These are phyloP conservation scores for Fusarium dlaminii DNA, from an alignment of 2,329 filamentous ascomycete species.

Conservation along the genomic window DNA sequence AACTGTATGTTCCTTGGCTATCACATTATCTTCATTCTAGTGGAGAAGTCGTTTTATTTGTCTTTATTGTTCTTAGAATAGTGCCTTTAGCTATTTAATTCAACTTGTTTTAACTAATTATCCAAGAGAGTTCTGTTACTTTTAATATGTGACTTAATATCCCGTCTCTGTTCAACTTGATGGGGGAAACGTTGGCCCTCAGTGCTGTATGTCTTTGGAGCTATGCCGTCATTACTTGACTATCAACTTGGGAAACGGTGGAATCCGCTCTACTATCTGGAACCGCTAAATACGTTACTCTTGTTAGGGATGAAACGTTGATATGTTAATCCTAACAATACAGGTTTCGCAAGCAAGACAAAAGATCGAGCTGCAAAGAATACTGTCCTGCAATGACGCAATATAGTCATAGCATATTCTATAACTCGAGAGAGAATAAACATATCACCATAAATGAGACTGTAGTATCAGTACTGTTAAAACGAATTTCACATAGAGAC, in stretches of 20 bases:
- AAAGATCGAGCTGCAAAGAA: rapidly evolving
- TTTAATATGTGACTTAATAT: rapidly evolving
- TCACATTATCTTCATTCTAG: background rate
- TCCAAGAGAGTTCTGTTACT: rapidly evolving
- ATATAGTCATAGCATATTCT: rapidly evolving
- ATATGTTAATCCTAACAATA: rapidly evolving
- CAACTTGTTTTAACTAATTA: rapidly evolving
- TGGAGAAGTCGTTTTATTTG: no score
- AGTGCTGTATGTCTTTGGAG: rapidly evolving
- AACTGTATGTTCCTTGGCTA: no score
- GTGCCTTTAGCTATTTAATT: background rate
- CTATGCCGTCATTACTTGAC: rapidly evolving
- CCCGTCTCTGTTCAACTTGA: rapidly evolving
- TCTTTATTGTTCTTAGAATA: no score
- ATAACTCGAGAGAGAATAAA: background rate
- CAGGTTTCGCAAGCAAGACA: background rate
- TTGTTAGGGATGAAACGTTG: background rate
- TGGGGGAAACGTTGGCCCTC: rapidly evolving
- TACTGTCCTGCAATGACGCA: rapidly evolving
- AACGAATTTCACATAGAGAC: rapidly evolving
- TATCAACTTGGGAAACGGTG: background rate
- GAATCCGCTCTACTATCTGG: background rate
- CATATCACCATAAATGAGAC: background rate
- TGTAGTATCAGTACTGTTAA: rapidly evolving
- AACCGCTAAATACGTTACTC: background rate